Conservation (phyloP, 2,329 filamentous ascomycete genomes). For the Ciborinia camelliae region DNA sequence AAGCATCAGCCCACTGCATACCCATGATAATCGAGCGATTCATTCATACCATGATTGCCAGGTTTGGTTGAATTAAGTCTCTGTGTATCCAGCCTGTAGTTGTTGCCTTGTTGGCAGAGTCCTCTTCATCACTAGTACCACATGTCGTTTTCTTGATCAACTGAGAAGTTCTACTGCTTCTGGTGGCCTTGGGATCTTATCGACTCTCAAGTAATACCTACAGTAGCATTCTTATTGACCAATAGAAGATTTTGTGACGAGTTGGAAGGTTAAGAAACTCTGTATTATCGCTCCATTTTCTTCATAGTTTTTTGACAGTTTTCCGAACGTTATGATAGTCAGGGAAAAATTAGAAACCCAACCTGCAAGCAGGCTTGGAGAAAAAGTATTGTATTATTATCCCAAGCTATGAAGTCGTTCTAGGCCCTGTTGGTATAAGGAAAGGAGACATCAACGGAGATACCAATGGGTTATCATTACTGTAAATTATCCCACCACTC, state of each 20-base stretch:
- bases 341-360: neutral
- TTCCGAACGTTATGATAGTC: neutral
- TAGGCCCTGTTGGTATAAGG: neutral
- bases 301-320: no score
- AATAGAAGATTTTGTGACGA: neutral
- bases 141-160: slow-evolving; percentile 6
- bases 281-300: slow-evolving; percentile 11
- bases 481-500: no score
- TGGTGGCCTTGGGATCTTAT: neutral
- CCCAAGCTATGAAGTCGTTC: neutral
- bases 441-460: neutral
- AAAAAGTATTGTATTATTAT: neutral
- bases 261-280: neutral
- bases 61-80: neutral
- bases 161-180: slow-evolving; percentile 4
- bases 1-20: neutral
- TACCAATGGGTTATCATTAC: no score
- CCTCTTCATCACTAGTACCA: neutral
- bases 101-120: neutral
- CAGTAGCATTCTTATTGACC: neutral
- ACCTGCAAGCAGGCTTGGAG: no score
- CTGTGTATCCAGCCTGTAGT: neutral
- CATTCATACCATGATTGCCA: slow-evolving; percentile 3
- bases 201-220: slow-evolving; percentile 10
- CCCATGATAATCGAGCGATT: slow-evolving; percentile 12